Evolutionary conservation across 345 rosid species (phyloP), one percentile per base, ranked within the genome.

Genomic region (Hypericum perforatum): DNA sequence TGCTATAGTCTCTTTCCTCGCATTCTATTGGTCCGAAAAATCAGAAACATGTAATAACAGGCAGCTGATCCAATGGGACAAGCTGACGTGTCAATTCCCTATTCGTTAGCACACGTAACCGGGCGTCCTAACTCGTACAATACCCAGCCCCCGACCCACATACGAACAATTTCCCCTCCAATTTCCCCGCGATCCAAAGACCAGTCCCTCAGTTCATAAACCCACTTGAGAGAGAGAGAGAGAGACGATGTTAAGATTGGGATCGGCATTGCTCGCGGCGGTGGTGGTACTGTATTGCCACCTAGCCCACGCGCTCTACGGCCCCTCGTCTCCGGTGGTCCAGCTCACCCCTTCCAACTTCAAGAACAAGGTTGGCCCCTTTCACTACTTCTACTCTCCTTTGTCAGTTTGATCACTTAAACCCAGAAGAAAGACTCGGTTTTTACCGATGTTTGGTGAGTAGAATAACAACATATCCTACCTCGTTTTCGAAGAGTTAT

Each of bases 281-380:
- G 55, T 75, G 7, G 51, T 65, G 37, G 9, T 74, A 22, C 38
- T 69, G 50, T 57, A 60, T 42, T 61, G 75, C 62, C 50, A 56
- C 37, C 16, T 62, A 43, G 63, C 78, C 32, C 52, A 65, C 38
- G 98, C 89, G 37, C 73, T 91, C 41, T 91, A 87, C 53, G 89
- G 79, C n/a, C 68, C 99, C n/a, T 94, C 99, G 2, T 89, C 98
- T 5, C 94, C 97, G 6, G 98, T 92, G 12, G 68, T 88, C 65
- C 98, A 92, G 81, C 94, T 92, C 68, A 89, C 80, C 64, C 95
- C 94, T 53, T 76, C 90, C 72, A 92, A 92, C 74, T 92, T 92
- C 80, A 88, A 85, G 77, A 85, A 90, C 70, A 92, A 92, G 94
- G 98, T 88, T 66, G 43, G 11, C 32, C 9, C 41, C 10, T n/a